Evolutionary conservation across 2,329 filamentous ascomycete genomes (phyloP).

Genomic region (Trichophyton benhamiae): DNA sequence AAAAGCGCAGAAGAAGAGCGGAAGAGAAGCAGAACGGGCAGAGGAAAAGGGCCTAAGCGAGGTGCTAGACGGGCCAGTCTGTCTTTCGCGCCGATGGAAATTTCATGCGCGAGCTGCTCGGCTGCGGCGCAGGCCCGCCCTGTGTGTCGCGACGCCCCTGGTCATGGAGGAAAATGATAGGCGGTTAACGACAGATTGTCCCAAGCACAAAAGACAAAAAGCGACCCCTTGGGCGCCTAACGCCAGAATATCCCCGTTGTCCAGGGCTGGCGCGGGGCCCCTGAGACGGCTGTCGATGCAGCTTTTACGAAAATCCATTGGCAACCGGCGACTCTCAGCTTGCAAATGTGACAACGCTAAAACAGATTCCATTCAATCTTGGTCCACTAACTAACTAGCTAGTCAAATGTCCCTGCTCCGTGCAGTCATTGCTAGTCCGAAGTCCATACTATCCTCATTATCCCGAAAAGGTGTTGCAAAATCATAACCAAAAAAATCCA

Average conservation of each 20-base stretch:
- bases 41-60: no score
- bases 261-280: neutral
- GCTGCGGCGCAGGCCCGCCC: slow-evolving; percentile 1
- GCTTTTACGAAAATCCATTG: slow-evolving; percentile 1
- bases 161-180: neutral
- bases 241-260: neutral
- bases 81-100: neutral
- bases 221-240: neutral
- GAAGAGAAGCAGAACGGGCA: neutral
- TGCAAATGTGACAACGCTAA: neutral
- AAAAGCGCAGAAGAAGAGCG: neutral
- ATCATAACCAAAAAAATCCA: slow-evolving; percentile 11
- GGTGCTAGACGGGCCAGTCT: neutral
- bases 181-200: neutral
- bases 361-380: neutral
- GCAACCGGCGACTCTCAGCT: neutral
- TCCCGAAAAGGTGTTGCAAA: neutral
- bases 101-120: slow-evolving; percentile 1
- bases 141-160: neutral
- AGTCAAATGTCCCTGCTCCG: neutral
- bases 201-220: neutral
- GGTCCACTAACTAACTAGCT: neutral
- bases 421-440: neutral
- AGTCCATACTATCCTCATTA: neutral
- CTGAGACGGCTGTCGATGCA: neutral